Conservation (phyloP, 495 filamentous ascomycete species). For the Corynascus novoguineensis region DNA sequence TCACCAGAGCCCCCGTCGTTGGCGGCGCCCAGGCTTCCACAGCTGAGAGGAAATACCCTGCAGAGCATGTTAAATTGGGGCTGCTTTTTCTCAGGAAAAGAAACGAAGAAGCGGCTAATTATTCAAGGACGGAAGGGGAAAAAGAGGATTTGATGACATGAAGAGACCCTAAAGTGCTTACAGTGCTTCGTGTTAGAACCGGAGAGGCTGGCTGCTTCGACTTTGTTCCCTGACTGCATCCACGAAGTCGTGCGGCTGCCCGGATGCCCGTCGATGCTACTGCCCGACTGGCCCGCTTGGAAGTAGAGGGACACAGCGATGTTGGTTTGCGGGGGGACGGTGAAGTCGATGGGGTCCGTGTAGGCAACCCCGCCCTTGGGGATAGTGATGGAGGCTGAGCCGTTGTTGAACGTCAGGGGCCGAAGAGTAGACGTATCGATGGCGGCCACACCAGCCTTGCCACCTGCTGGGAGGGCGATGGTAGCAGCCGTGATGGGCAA, state of each 20-base stretch:
- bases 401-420: slow-evolving; percentile 54
- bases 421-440: slow-evolving; percentile 48
- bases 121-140: too few species aligned
- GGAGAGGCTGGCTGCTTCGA: slow-evolving; percentile 42
- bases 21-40: slow-evolving; percentile 53
- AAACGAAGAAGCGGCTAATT: too few species aligned
- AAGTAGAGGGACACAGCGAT: slow-evolving; percentile 58
- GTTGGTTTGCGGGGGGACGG: slow-evolving; percentile 42
- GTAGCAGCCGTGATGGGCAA: slow-evolving; percentile 56
- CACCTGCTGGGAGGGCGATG: slow-evolving; percentile 48
- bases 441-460: slow-evolving; percentile 46
- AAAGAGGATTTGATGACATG: too few species aligned
- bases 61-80: too few species aligned
- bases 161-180: too few species aligned
- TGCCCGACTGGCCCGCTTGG: slow-evolving; percentile 49
- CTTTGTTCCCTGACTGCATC: slow-evolving; percentile 51
- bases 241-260: slow-evolving; percentile 62
- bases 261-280: slow-evolving; percentile 59
- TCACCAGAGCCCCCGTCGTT: slow-evolving; percentile 44
- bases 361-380: slow-evolving; percentile 54
- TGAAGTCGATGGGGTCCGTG: slow-evolving; percentile 58
- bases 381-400: slow-evolving; percentile 46
- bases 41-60: slow-evolving; percentile 56
- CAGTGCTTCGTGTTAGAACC: slow-evolving; percentile 45
- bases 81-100: too few species aligned